Conservation (phyloP, 2,329 filamentous ascomycete species). For the Paracoccidioides brasiliensis region DNA sequence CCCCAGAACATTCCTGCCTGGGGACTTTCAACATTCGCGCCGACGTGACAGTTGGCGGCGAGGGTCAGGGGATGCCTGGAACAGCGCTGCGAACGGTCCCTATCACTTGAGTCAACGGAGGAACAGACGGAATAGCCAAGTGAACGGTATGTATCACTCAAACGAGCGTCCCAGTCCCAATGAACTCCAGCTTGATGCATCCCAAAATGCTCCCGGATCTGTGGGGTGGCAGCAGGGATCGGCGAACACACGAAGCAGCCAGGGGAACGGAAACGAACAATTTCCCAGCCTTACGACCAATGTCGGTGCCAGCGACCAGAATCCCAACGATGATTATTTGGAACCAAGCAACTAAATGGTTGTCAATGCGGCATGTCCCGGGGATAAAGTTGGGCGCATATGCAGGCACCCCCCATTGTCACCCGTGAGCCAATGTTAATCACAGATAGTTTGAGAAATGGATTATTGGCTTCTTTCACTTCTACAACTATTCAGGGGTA, state of each 20-base stretch:
- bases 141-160: background rate
- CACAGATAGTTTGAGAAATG: background rate
- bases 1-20: background rate
- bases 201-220: background rate
- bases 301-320: background rate
- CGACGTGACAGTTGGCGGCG: background rate
- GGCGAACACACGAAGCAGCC: background rate
- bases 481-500: background rate
- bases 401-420: background rate
- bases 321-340: background rate
- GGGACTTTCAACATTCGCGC: background rate
- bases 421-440: background rate
- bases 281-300: background rate
- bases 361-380: background rate
- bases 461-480: background rate
- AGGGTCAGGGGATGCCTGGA: background rate
- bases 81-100: background rate
- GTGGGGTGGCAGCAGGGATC: background rate
- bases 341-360: background rate
- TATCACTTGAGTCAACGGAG: background rate
- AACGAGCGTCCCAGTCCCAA: background rate
- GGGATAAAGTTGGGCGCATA: background rate
- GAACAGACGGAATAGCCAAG: background rate
- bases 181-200: background rate
- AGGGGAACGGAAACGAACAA: background rate